A percentile compares a stretch with the other conserved stretches of the same genome.
Conservation (phyloP, 495 filamentous ascomycete species). For the Sordaria brevicollis region DNA sequence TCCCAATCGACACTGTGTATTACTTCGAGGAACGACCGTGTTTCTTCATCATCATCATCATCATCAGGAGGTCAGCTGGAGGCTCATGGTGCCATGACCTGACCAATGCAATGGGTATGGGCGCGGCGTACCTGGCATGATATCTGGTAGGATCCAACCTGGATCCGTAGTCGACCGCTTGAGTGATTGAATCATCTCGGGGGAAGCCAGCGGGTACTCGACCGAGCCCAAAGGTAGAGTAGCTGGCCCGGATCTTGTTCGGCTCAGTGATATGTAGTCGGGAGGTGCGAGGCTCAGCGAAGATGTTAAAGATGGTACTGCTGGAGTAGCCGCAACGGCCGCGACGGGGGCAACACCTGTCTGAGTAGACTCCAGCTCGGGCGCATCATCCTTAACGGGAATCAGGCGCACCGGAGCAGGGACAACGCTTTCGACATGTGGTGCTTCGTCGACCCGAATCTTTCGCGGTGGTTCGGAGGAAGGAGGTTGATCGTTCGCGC, state of each 20-base stretch:
- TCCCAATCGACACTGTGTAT: conserved; percentile 43
- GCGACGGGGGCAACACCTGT: neutral
- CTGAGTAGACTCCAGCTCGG: neutral
- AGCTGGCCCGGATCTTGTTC: conserved; percentile 6
- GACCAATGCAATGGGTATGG: neutral
- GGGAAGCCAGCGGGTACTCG: conserved; percentile 1
- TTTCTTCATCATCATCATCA: conserved; percentile 18
- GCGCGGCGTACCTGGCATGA: conserved; percentile 14
- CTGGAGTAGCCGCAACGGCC: neutral
- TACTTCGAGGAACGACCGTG: conserved; percentile 22
- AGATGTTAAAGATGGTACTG: neutral
- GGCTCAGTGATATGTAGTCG: conserved; percentile 1
- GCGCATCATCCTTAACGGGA: conserved; percentile 5
- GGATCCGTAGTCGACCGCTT: conserved; percentile 16
- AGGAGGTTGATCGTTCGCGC: conserved; percentile 22
- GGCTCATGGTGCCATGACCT: neutral
- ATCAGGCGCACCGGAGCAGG: conserved; percentile 7
- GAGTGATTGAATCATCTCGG: conserved; percentile 13
- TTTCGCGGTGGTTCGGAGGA: conserved; percentile 4
- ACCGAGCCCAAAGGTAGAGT: neutral
- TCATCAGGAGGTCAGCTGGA: neutral
- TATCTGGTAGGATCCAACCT: conserved; percentile 21
- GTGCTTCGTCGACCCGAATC: conserved; percentile 6
- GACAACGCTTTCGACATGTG: neutral
- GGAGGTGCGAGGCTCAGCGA: neutral